Evolutionary conservation across 768 basidiomycete genomes (phyloP).

Genomic region (Lentinula detonsa): DNA sequence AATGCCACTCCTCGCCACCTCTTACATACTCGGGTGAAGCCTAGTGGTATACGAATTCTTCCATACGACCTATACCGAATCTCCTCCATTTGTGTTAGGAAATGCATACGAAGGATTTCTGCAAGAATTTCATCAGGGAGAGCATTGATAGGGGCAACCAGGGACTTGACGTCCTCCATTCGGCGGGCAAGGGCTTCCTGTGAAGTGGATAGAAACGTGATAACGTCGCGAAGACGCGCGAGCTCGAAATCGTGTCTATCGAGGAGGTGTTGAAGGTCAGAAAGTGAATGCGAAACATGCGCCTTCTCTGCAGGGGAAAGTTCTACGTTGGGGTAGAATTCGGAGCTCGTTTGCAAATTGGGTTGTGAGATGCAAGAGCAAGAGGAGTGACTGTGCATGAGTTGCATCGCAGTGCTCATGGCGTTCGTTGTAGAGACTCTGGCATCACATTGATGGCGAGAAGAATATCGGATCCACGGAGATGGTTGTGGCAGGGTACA

Average conservation of each 20-base stretch:
- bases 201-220: background rate
- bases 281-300: background rate
- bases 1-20: background rate
- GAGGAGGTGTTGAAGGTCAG: background rate
- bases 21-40: background rate
- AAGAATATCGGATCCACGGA: background rate
- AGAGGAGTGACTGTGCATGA: background rate
- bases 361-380: background rate
- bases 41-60: background rate
- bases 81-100: background rate
- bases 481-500: background rate
- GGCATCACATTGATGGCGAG: background rate
- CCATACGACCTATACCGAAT: background rate
- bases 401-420: conserved; percentile 1
- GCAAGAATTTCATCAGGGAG: background rate
- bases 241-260: background rate
- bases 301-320: background rate
- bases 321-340: background rate
- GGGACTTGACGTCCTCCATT: background rate
- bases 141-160: background rate
- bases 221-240: background rate
- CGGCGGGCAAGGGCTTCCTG: background rate
- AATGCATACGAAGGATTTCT: conserved; percentile 1
- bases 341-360: background rate
- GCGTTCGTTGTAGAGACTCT: background rate